Evolutionary conservation across 1,284 basidiomycete genomes (phyloP).

Genomic region (Polyporus tsugae): DNA sequence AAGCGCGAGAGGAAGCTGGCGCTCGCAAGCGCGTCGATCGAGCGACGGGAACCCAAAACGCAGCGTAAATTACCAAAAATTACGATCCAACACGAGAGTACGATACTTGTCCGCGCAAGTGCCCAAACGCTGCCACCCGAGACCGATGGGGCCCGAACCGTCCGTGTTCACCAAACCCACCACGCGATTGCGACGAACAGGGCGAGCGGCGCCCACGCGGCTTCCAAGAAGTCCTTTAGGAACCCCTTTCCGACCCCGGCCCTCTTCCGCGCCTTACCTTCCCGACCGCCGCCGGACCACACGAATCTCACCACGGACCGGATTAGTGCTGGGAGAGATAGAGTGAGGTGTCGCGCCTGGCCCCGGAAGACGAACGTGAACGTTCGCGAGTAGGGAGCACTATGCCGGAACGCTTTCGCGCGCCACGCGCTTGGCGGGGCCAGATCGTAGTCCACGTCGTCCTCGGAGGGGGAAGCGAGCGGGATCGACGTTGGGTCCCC

Average conservation of each 20-base stretch:
- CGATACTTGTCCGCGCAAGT: not conserved
- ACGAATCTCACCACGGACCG: conserved; percentile 21
- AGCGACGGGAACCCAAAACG: not conserved
- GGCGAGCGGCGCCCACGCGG: conserved; percentile 47
- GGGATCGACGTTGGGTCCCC: conserved; percentile 18
- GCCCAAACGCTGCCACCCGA: not conserved
- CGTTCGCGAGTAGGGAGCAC: conserved; percentile 24
- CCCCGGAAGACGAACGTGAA: conserved; percentile 41
- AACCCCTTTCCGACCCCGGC: conserved; percentile 43
- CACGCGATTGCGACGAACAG: conserved; percentile 39
- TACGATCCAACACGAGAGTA: not conserved
- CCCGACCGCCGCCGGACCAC: conserved; percentile 19
- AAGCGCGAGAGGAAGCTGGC: conserved; percentile 18
- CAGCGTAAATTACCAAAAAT: conserved; percentile 2
- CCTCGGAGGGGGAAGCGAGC: conserved; percentile 5
- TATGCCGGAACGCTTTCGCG: conserved; percentile 24
- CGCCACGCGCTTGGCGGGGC: conserved; percentile 33
- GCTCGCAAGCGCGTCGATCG: not conserved
- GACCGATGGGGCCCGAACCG: not conserved
- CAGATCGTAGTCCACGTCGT: conserved; percentile 26
- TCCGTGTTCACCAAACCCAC: conserved; percentile 34
- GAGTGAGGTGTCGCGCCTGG: conserved; percentile 38
- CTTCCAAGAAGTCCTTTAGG: conserved; percentile 41
- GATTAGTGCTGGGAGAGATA: conserved; percentile 29
- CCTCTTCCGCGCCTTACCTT: conserved; percentile 21